phyloP scores from a whole-genome alignment of 2,329 filamentous ascomycete species.

The Sporothrix sp. region DNA sequence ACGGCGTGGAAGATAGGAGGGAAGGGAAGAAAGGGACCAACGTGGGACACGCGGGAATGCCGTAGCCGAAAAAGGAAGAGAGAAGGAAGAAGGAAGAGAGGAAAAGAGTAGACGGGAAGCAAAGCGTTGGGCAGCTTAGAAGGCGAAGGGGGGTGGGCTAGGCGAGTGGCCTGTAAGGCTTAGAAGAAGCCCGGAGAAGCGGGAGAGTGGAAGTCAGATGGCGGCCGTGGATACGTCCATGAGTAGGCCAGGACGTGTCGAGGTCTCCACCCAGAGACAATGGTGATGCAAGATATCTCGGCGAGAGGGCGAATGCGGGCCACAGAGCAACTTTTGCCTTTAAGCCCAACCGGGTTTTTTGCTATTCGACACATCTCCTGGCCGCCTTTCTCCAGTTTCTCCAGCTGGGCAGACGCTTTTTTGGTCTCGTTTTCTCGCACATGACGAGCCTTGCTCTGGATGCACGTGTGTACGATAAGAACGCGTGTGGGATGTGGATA shows the following conservation, averaged over 20 bases:
- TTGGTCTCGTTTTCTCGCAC: too few species aligned
- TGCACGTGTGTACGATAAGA: too few species aligned
- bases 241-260: neutral
- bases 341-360: too few species aligned
- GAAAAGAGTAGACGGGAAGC: neutral
- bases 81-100: neutral
- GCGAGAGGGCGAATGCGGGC: too few species aligned
- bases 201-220: conserved; percentile 8
- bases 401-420: too few species aligned
- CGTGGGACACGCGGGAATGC: neutral
- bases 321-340: too few species aligned
- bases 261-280: neutral
- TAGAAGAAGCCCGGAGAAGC: conserved; percentile 8
- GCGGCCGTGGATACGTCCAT: neutral
- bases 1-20: neutral
- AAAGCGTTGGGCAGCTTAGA: neutral
- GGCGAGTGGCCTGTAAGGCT: neutral
- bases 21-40: neutral
- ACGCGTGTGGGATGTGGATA: too few species aligned
- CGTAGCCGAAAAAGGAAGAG: neutral
- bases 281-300: too few species aligned
- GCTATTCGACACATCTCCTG: too few species aligned
- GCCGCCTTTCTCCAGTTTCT: too few species aligned
- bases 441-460: too few species aligned
- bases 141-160: neutral